These are phyloP conservation scores for Alternaria arbusti DNA, from an alignment of 2,329 filamentous ascomycete species.

Conservation along the genomic window DNA sequence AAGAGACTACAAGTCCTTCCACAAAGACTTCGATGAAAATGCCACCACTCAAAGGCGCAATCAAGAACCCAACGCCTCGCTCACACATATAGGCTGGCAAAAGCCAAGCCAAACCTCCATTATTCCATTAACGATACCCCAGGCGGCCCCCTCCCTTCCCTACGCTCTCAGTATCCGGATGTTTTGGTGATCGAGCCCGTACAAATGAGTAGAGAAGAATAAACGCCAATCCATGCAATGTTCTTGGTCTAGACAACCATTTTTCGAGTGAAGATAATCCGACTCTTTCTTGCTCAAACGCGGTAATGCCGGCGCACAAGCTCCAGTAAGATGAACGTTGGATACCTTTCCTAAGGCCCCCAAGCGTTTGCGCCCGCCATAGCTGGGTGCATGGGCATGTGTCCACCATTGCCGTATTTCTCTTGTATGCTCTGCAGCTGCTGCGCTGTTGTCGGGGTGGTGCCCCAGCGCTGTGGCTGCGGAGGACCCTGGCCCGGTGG, in stretches of 20 bases:
- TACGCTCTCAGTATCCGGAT: background rate
- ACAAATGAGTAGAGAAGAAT: background rate
- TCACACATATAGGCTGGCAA: background rate
- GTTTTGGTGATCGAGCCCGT: background rate
- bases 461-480: conserved; percentile 32
- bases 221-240: conserved; percentile 7
- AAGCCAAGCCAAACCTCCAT: background rate
- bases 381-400: conserved; percentile 8
- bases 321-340: background rate
- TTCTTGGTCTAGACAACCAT: background rate
- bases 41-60: background rate
- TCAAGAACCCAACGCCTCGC: background rate
- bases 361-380: conserved; percentile 10
- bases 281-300: background rate
- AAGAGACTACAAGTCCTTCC: background rate
- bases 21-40: background rate
- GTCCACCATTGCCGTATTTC: conserved; percentile 32
- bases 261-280: background rate
- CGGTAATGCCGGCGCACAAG: background rate
- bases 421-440: conserved; percentile 42
- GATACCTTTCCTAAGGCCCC: conserved; percentile 1
- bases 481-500: conserved; percentile 15
- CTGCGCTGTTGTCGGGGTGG: conserved; percentile 34
- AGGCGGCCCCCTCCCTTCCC: background rate
- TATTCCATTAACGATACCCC: background rate